These are phyloP conservation scores for Cordyceps cateniannulata DNA, from an alignment of 2,329 filamentous ascomycete species.

Conservation along the genomic window DNA sequence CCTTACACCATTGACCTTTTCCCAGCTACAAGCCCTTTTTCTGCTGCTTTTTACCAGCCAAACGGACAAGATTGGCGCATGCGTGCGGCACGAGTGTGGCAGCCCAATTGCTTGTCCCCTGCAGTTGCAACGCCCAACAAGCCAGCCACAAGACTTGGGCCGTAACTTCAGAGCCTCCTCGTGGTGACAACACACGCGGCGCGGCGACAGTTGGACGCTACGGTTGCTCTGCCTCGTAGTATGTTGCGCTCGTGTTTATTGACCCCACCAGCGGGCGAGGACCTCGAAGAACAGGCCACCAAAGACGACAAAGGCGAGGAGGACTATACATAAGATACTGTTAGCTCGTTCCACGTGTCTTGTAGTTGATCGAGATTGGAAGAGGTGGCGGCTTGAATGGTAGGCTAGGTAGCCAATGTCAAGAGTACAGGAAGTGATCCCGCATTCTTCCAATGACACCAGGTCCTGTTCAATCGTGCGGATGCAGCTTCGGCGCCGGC, in stretches of 20 bases:
- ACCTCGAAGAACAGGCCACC: constrained; percentile 54
- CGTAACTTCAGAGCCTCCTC: background rate
- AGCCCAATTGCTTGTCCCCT: background rate
- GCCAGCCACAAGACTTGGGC: background rate
- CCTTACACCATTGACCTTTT: background rate
- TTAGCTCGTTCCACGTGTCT: background rate
- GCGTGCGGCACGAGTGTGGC: too few relatives aligned
- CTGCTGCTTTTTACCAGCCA: background rate
- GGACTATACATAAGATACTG: constrained; percentile 28
- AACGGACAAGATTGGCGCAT: too few relatives aligned
- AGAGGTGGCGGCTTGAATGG: background rate
- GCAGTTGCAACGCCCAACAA: background rate
- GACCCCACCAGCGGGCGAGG: constrained; percentile 42
- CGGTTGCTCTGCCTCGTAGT: too few relatives aligned
- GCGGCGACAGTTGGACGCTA: too few relatives aligned
- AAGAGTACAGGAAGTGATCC: background rate
- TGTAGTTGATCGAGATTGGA: background rate
- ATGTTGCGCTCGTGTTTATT: constrained; percentile 1
- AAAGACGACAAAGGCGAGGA: constrained; percentile 56
- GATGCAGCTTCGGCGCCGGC: background rate
- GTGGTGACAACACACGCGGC: background rate
- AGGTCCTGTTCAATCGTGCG: background rate
- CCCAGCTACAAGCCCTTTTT: background rate
- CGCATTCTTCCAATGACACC: background rate
- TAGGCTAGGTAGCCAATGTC: too few relatives aligned